Base-by-base conservation (phyloP, 768 basidiomycete genomes). In the Suillus subaureus region DNA sequence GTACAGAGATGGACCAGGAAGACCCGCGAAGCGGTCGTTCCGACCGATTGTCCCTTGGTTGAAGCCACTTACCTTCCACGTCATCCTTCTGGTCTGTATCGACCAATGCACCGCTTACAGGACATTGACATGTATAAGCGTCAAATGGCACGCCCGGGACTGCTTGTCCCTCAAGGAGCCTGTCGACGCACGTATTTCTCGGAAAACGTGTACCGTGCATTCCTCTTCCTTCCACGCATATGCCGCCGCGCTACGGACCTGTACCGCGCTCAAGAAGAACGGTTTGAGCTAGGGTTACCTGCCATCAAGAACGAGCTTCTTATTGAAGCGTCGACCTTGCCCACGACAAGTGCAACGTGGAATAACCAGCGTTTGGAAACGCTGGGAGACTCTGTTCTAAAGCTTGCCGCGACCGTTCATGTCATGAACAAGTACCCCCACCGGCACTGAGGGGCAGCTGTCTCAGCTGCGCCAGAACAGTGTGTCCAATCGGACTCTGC, bases 321-420 rank as follows among this genome's bases (percentile, higher is more conserved):
- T 54, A 80, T 88, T 2, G 89, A 94, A 72, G 92, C 92, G 6
- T 82, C 92, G 28, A 94, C 92, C 1, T 79, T 94, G 13, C 95
- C 94, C 1, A 82, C 82, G 42, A 83, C 89, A 7, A 72, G 72
- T 40, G 83, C 86, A 8, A 83, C 84, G 11, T 93, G 86, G 78
- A 92, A 84, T 75, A 96, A 96, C 68, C 93, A 97, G 71, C 87
- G 92, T 0, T 74, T 96, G 63, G 95, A 97, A 74, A 95, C 93
- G 0, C 80, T 96, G 8, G 95, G 95, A 11, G 95, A 97, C 71
- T 86, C 90, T 0, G 92, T 94, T 1, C 81, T 94, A 51, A 89
- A 94, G 71, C 76, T 96, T 31, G 85, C 88, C 58, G 87, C 88
- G 4, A 90, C 90, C 26, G 87, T 94, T 3, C 86, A 94, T 71